phyloP scores from a whole-genome alignment of 352 stramenopile genomes.

The Phytophthora sojae region DNA sequence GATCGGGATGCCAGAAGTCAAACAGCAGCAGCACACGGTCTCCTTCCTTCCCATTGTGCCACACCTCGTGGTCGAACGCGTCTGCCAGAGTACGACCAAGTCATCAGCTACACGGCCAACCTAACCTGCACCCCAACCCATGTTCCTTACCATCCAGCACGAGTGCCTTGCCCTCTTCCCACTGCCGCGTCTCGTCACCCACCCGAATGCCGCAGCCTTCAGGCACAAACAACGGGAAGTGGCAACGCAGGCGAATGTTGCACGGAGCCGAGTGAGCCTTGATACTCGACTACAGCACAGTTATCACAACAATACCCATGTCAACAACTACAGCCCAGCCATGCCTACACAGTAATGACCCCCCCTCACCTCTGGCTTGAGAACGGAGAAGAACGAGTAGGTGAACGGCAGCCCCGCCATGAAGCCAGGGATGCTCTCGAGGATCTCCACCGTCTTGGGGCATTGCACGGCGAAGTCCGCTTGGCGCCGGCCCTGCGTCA shows the following conservation, averaged over 20 bases:
- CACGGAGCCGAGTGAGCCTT: conserved; percentile 94
- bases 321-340: neutral
- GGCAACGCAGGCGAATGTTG: conserved; percentile 95
- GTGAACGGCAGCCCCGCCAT: conserved; percentile 93
- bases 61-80: conserved; percentile 86
- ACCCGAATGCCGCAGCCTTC: conserved; percentile 92
- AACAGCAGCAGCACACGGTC: conserved; percentile 90
- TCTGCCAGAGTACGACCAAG: conserved; percentile 40
- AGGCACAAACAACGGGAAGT: conserved; percentile 94
- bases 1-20: conserved; percentile 82
- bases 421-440: conserved; percentile 85
- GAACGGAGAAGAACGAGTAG: conserved; percentile 96
- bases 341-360: neutral
- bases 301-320: conserved; percentile 9
- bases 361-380: conserved; percentile 81
- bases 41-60: conserved; percentile 66
- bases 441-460: conserved; percentile 68
- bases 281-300: conserved; percentile 78
- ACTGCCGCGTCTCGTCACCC: conserved; percentile 83
- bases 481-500: conserved; percentile 75
- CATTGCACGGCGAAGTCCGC: conserved; percentile 70
- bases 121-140: neutral
- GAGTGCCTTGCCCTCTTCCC: conserved; percentile 81
- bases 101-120: neutral
- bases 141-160: conserved; percentile 74